phyloP scores from a whole-genome alignment of 306 rosid species.

The Medicago ruthenica region DNA sequence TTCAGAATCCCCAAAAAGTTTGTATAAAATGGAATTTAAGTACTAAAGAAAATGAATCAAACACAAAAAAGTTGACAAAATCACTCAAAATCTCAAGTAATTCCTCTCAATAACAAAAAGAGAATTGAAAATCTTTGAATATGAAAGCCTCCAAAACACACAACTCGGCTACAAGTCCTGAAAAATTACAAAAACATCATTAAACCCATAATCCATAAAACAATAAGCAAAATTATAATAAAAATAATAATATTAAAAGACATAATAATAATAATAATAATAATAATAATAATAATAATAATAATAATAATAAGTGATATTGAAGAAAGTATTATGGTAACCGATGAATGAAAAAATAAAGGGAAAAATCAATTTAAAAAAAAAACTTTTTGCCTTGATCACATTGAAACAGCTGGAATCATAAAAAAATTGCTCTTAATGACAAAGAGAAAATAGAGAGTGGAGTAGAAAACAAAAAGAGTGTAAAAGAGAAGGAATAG shows the following conservation, averaged over 20 bases:
- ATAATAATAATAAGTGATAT: too few relatives aligned
- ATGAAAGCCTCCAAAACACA: constrained; percentile 68
- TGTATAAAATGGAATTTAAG: not conserved
- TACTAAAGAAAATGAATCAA: not conserved
- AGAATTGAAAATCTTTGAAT: constrained; percentile 59
- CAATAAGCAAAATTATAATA: not conserved
- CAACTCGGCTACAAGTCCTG: constrained; percentile 83
- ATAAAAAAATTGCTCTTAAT: constrained; percentile 46
- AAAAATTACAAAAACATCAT: constrained; percentile 9
- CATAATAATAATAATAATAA: too few relatives aligned
- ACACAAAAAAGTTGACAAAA: not conserved
- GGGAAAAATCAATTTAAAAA: not conserved
- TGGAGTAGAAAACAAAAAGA: not conserved
- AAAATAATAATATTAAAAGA: not conserved
- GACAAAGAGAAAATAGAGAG: constrained; percentile 53
- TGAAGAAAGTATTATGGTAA: too few relatives aligned
- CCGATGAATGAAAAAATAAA: not conserved
- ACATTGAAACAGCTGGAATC: constrained; percentile 70
- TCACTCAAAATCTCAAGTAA: constrained; percentile 44
- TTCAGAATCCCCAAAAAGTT: constrained; percentile 39
- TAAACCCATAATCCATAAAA: not conserved
- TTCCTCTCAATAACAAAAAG: constrained; percentile 75
- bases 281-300: not conserved
- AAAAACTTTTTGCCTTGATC: constrained; percentile 60
- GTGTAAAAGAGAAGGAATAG: constrained; percentile 8